Evolutionary conservation across 2,329 filamentous ascomycete species (phyloP).

Genomic region (Fusarium napiforme): DNA sequence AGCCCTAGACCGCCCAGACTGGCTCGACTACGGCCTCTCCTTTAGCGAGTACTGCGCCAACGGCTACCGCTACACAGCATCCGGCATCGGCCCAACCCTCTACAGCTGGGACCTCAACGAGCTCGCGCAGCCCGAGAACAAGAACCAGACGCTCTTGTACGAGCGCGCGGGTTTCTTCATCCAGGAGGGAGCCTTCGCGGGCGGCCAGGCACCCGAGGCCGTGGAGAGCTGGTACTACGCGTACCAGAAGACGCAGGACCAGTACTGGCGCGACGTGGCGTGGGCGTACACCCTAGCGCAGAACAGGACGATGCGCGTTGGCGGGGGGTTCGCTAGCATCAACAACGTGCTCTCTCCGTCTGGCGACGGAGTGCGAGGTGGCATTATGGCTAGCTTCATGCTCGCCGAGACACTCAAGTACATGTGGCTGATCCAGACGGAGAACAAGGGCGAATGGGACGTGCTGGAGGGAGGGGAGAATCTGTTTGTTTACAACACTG

Average conservation of each 20-base stretch:
- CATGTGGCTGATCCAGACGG: conserved; percentile 59
- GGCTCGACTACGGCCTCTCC: conserved; percentile 4
- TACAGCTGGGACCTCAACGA: conserved; percentile 8
- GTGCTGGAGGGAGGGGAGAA: conserved; percentile 52
- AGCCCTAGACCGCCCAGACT: conserved; percentile 59
- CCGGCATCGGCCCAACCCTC: not conserved
- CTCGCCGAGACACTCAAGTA: conserved; percentile 90
- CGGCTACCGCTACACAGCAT: not conserved
- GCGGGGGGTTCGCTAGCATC: not conserved
- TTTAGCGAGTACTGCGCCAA: conserved; percentile 15
- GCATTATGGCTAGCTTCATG: conserved; percentile 77
- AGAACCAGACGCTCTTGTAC: not conserved
- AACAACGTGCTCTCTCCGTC: conserved; percentile 72
- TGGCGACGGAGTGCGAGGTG: conserved; percentile 65
- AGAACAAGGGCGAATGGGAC: conserved; percentile 54
- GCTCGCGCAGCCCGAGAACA: not conserved
- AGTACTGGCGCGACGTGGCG: conserved; percentile 71
- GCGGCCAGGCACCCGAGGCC: conserved; percentile 61
- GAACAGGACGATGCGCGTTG: conserved; percentile 2
- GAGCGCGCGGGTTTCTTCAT: not conserved
- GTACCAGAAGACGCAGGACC: conserved; percentile 76
- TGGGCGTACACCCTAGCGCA: conserved; percentile 58
- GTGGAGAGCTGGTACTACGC: conserved; percentile 85
- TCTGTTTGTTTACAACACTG: conserved; percentile 63
- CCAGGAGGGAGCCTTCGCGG: not conserved